phyloP scores from a whole-genome alignment of 306 rosid genomes.

The Vigna reflexopilosa region DNA sequence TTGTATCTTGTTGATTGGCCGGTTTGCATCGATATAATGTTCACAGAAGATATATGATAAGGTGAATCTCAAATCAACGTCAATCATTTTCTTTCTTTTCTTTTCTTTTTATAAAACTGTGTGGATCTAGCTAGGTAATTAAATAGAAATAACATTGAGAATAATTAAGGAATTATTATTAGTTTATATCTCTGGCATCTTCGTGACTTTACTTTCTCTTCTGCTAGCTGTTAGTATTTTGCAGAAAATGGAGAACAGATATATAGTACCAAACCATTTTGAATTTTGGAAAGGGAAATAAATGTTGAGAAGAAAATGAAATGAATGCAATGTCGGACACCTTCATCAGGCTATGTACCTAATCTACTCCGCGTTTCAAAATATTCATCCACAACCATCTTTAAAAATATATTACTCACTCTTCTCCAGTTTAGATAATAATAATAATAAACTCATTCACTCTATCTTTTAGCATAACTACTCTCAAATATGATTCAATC shows the following conservation, averaged over 20 bases:
- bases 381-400: neutral
- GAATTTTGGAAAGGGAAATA: neutral
- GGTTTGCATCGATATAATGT: neutral
- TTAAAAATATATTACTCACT: too few species aligned
- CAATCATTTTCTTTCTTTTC: neutral
- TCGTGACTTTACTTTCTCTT: neutral
- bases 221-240: neutral
- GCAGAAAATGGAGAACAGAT: neutral
- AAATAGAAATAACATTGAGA: neutral
- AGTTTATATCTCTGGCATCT: neutral
- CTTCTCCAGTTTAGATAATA: too few species aligned
- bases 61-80: neutral
- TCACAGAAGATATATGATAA: neutral
- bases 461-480: too few species aligned
- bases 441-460: too few species aligned
- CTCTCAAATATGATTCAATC: too few species aligned
- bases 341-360: neutral
- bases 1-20: neutral
- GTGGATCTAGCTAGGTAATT: too few species aligned
- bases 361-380: neutral
- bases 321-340: neutral
- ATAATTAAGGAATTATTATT: too few species aligned
- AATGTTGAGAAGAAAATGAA: neutral
- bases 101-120: neutral
- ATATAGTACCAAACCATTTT: neutral